Percentiles rank a stretch among this genome's conserved stretches.
Evolutionary conservation across 1,284 basidiomycete species (phyloP).

Genomic region (Meira miltonrushii): DNA sequence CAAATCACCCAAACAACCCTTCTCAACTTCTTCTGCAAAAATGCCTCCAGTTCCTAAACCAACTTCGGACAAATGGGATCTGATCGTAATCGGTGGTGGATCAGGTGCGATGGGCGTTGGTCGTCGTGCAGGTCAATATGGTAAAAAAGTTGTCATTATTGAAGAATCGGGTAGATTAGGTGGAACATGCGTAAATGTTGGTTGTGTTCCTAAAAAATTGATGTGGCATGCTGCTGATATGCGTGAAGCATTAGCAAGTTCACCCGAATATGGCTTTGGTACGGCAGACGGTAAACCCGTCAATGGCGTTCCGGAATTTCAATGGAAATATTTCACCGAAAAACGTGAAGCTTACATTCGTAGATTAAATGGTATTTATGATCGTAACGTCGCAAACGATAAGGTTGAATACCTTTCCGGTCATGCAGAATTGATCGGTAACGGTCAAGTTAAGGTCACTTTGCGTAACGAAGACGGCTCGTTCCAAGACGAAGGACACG

Average conservation of each 20-base stretch:
- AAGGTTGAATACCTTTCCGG: slow-evolving; percentile 83
- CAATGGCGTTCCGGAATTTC: slow-evolving; percentile 59
- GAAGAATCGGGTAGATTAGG: slow-evolving; percentile 74
- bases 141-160: slow-evolving; percentile 85
- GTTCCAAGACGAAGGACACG: slow-evolving; percentile 56
- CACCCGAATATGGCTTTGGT: slow-evolving; percentile 70
- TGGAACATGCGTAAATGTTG: slow-evolving; percentile 92
- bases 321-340: slow-evolving; percentile 85
- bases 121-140: slow-evolving; percentile 75
- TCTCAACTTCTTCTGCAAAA: slow-evolving; percentile 14
- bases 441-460: slow-evolving; percentile 44
- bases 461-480: slow-evolving; percentile 51
- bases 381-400: slow-evolving; percentile 74
- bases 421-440: slow-evolving; percentile 57
- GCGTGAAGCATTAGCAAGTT: slow-evolving; percentile 70
- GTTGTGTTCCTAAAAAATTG: slow-evolving; percentile 63
- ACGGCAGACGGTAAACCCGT: slow-evolving; percentile 40
- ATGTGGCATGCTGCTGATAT: slow-evolving; percentile 98
- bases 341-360: slow-evolving; percentile 94
- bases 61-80: slow-evolving; percentile 38
- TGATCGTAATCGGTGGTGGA: slow-evolving; percentile 51
- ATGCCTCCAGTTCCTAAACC: slow-evolving; percentile 49
- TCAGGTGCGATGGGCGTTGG: slow-evolving; percentile 52
- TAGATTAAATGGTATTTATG: slow-evolving; percentile 84
- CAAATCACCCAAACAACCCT: slow-evolving; percentile 1